phyloP scores from a whole-genome alignment of 1,284 basidiomycete genomes.

The Earliella scabrosa region DNA sequence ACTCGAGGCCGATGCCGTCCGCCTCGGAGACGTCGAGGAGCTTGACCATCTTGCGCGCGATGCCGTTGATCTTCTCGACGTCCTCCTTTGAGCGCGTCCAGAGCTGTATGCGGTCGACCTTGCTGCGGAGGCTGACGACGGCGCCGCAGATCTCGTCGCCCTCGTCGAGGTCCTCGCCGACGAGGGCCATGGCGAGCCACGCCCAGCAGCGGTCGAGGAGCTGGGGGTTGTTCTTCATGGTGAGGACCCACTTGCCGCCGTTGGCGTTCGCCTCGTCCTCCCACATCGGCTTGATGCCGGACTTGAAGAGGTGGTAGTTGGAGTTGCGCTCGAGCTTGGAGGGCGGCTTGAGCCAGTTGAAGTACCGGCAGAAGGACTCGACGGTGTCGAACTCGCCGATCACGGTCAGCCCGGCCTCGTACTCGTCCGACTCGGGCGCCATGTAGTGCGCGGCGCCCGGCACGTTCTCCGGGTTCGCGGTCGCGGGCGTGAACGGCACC shows the following conservation, averaged over 20 bases:
- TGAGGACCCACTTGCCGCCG: constrained; percentile 94
- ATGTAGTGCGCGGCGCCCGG: constrained; percentile 39
- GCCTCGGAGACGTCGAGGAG: constrained; percentile 80
- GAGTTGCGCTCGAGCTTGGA: constrained; percentile 86
- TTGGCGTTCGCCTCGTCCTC: constrained; percentile 91
- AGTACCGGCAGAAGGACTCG: constrained; percentile 91
- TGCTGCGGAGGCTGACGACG: constrained; percentile 86
- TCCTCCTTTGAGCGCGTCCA: constrained; percentile 89
- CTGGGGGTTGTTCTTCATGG: constrained; percentile 82
- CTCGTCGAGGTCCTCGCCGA: constrained; percentile 90
- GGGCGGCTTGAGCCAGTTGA: constrained; percentile 93
- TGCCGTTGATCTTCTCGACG: constrained; percentile 80
- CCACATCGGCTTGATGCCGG: constrained; percentile 94
- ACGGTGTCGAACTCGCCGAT: constrained; percentile 86
- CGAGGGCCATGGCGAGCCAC: constrained; percentile 89
- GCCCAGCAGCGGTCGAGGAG: constrained; percentile 89
- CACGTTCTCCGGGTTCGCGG: constrained; percentile 36
- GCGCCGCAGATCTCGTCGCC: constrained; percentile 89
- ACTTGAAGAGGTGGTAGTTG: constrained; percentile 95
- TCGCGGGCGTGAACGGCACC: constrained; percentile 54
- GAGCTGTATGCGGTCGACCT: constrained; percentile 88
- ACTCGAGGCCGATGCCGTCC: constrained; percentile 85
- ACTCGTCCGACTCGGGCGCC: constrained; percentile 64
- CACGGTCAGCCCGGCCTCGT: constrained; percentile 78
- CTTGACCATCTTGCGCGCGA: constrained; percentile 84